Conservation (phyloP, 2,329 filamentous ascomycete genomes). For the Coniochaeta hoffmannii region DNA sequence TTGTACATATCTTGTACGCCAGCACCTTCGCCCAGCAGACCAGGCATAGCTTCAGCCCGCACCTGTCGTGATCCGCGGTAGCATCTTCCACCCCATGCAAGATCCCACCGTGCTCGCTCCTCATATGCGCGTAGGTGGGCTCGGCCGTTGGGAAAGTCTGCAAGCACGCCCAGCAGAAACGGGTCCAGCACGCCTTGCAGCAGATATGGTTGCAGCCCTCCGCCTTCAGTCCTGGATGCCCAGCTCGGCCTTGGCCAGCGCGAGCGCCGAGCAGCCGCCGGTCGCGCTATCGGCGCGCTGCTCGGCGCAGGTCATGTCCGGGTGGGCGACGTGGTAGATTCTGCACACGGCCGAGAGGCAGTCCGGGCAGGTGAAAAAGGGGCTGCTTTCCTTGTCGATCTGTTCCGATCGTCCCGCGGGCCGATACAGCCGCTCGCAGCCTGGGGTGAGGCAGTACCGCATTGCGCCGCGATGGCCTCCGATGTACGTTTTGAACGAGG, state of each 20-base stretch:
- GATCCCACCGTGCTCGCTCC: constrained; percentile 10
- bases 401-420: constrained; percentile 2
- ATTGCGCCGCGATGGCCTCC: constrained; percentile 22
- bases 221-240: constrained; percentile 35
- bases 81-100: not conserved
- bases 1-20: no score
- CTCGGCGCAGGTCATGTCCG: constrained; percentile 24
- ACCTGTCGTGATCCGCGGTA: not conserved
- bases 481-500: constrained; percentile 27
- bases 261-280: constrained; percentile 17
- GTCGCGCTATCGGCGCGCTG: constrained; percentile 18
- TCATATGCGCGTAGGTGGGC: constrained; percentile 20
- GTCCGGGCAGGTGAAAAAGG: not conserved
- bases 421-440: constrained; percentile 35
- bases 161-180: constrained; percentile 43
- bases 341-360: constrained; percentile 22
- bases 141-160: constrained; percentile 18
- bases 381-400: not conserved
- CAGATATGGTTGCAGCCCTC: constrained; percentile 39
- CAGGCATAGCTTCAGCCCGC: not conserved
- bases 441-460: constrained; percentile 33
- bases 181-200: constrained; percentile 32
- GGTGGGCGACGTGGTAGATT: constrained; percentile 27
- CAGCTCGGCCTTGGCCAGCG: constrained; percentile 22
- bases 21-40: no score